Percentiles rank a stretch among this genome's conserved stretches.
Evolutionary conservation across 768 basidiomycete genomes (phyloP).

Genomic region (Suillus plorans): DNA sequence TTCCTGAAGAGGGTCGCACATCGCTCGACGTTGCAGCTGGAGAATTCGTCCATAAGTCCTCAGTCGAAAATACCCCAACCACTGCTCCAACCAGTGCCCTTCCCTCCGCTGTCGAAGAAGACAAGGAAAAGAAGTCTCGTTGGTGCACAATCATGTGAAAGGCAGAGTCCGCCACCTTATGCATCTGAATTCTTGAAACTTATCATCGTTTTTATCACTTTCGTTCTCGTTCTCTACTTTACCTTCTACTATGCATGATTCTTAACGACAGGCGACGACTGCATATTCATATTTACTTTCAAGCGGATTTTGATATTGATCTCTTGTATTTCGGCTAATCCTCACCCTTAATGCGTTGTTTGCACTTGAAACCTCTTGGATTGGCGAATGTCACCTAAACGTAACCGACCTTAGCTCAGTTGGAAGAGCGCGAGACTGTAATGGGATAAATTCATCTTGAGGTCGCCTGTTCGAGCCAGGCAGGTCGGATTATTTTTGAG

Average conservation of each 20-base stretch:
- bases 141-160: constrained; percentile 19
- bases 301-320: background rate
- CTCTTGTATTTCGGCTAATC: constrained; percentile 9
- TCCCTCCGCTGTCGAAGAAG: constrained; percentile 14
- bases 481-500: constrained; percentile 31
- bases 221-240: background rate
- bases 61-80: constrained; percentile 6
- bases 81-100: constrained; percentile 7
- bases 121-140: constrained; percentile 14
- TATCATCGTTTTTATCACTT: constrained; percentile 4
- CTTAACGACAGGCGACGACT: constrained; percentile 4
- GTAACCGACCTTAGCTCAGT: constrained; percentile 39
- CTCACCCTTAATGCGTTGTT: background rate
- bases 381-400: background rate
- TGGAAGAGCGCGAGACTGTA: constrained; percentile 53
- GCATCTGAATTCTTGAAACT: constrained; percentile 6
- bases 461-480: constrained; percentile 46
- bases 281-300: constrained; percentile 10
- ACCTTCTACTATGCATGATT: background rate
- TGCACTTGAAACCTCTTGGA: background rate
- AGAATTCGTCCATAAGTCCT: constrained; percentile 35
- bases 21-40: constrained; percentile 52
- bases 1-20: constrained; percentile 41
- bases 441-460: constrained; percentile 37
- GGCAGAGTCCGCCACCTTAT: constrained; percentile 13